phyloP scores from a whole-genome alignment of 129 eudicot genomes.

The Artemisia tridentata region DNA sequence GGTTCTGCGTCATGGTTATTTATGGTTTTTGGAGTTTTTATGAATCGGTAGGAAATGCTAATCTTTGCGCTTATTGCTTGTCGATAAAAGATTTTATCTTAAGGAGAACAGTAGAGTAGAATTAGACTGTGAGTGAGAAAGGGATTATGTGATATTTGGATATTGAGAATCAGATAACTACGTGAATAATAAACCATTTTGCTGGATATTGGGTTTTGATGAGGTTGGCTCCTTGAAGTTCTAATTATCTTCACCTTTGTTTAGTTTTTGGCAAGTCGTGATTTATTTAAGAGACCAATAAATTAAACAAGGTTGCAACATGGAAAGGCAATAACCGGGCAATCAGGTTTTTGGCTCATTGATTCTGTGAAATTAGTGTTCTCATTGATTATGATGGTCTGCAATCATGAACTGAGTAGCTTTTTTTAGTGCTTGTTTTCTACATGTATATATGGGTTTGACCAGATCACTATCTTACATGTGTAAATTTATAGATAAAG shows the following conservation, averaged over 20 bases:
- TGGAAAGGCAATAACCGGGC: too few species aligned
- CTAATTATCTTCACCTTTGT: not conserved
- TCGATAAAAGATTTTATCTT: not conserved
- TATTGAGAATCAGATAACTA: not conserved
- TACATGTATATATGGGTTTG: conserved; percentile 5
- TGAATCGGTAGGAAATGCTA: not conserved
- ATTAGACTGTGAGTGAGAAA: not conserved
- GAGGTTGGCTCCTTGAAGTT: not conserved
- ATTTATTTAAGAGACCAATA: not conserved
- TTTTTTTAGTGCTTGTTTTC: not conserved
- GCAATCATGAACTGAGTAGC: not conserved
- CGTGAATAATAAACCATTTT: too few species aligned
- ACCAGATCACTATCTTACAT: not conserved
- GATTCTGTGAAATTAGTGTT: not conserved
- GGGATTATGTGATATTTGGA: not conserved
- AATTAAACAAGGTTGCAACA: not conserved
- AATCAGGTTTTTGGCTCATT: not conserved
- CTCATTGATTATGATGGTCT: conserved; percentile 1
- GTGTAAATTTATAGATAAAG: conserved; percentile 49
- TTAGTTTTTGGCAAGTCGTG: not conserved
- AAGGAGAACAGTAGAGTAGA: not conserved
- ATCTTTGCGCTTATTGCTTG: not conserved
- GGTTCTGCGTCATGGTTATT: not conserved
- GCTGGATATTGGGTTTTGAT: too few species aligned
- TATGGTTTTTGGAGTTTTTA: conserved; percentile 4